Evolutionary conservation across 345 rosid species (phyloP).

Genomic region (Tarenaya hassleriana): DNA sequence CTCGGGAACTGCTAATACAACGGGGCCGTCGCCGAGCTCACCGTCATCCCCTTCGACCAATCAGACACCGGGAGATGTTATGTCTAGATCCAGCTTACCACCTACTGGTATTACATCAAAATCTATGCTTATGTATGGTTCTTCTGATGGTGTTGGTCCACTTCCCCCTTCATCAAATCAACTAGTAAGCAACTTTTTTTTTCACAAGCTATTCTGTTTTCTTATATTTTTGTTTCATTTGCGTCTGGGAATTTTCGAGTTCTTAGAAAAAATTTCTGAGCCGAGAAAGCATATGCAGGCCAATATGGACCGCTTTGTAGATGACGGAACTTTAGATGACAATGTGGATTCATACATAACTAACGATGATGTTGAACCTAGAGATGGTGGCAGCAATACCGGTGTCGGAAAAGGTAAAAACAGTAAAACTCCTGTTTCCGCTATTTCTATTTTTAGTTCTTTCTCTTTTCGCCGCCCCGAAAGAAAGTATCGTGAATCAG

Average conservation of each 20-base stretch:
- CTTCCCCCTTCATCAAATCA: conserved; percentile 46
- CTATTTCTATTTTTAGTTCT: conserved; percentile 1
- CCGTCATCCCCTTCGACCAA: conserved; percentile 47
- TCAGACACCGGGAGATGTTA: conserved; percentile 46
- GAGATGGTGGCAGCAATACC: conserved; percentile 39
- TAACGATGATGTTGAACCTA: conserved; percentile 43
- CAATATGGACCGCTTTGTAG: conserved; percentile 45
- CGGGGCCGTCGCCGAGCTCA: conserved; percentile 51
- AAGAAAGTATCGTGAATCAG: too few species aligned
- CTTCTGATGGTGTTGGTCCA: conserved; percentile 45
- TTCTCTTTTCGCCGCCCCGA: background rate
- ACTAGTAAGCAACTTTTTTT: conserved; percentile 30
- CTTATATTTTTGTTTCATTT: too few species aligned
- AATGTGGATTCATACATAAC: conserved; percentile 50
- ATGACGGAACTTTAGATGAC: conserved; percentile 52
- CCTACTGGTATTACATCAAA: conserved; percentile 45
- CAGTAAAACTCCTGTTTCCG: too few species aligned
- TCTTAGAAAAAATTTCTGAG: too few species aligned
- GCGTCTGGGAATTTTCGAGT: too few species aligned
- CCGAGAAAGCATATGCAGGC: too few species aligned
- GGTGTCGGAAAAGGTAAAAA: conserved; percentile 28
- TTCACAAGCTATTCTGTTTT: background rate
- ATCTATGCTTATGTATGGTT: conserved; percentile 44
- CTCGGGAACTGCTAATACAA: conserved; percentile 47
- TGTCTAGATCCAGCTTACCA: conserved; percentile 39